A percentile compares a stretch with the other conserved stretches of the same genome.
Evolutionary conservation across 2,329 filamentous ascomycete genomes (phyloP).

Genomic region (Arthrobotrys megalospora): DNA sequence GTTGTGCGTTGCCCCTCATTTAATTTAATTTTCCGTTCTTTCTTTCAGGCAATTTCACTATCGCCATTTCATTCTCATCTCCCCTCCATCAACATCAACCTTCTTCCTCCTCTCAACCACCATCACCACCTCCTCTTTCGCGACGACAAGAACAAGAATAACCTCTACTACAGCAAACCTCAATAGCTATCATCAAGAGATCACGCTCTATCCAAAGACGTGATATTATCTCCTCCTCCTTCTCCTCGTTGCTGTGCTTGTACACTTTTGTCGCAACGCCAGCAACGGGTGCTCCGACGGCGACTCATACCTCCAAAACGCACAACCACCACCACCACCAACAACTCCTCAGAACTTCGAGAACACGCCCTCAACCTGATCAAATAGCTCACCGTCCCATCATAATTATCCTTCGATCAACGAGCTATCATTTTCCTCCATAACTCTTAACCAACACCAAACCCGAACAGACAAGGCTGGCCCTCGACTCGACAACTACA

Average conservation of each 20-base stretch:
- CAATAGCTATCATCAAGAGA: not conserved
- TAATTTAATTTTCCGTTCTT: constrained; percentile 21
- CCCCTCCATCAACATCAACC: constrained; percentile 27
- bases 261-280: not conserved
- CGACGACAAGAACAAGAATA: not conserved
- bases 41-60: constrained; percentile 31
- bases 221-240: not conserved
- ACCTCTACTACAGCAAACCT: not conserved
- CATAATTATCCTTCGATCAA: not conserved
- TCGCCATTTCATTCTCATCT: constrained; percentile 16
- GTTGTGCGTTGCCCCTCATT: constrained; percentile 47
- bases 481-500: constrained; percentile 21
- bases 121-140: constrained; percentile 13
- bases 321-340: not conserved
- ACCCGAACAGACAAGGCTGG: not conserved
- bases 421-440: not conserved
- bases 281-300: not conserved
- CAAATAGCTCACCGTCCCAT: not conserved
- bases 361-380: not conserved
- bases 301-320: constrained; percentile 16
- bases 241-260: not conserved
- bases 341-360: not conserved
- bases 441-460: not conserved
- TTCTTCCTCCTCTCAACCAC: constrained; percentile 22
- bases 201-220: not conserved